phyloP scores from a whole-genome alignment of 2,329 filamentous ascomycete genomes.

The Fusarium sp. region DNA sequence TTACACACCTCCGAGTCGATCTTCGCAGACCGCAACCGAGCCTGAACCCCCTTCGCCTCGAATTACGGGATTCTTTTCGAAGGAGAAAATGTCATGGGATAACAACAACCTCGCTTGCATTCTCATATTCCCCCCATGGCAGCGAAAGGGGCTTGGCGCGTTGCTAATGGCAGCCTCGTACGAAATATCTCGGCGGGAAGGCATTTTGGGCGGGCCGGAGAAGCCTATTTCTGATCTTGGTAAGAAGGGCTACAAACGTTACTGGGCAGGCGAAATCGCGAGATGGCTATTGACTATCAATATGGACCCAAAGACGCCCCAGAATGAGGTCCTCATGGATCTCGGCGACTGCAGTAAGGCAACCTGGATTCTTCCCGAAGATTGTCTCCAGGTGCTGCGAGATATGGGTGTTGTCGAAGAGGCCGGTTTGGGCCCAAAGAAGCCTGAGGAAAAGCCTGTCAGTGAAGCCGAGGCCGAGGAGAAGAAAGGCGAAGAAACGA shows the following conservation, averaged over 20 bases:
- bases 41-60: conserved; percentile 49
- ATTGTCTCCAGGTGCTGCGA: conserved; percentile 80
- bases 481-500: conserved; percentile 35
- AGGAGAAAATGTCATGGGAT: conserved; percentile 99
- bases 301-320: conserved; percentile 44
- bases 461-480: conserved; percentile 30
- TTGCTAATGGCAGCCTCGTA: conserved; percentile 94
- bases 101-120: conserved; percentile 98
- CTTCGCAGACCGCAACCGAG: conserved; percentile 5
- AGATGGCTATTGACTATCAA: conserved; percentile 67
- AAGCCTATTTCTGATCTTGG: conserved; percentile 91
- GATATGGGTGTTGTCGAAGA: conserved; percentile 80
- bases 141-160: conserved; percentile 86
- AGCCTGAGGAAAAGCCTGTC: conserved; percentile 37
- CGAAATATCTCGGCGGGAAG: conserved; percentile 85
- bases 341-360: conserved; percentile 76
- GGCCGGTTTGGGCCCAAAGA: conserved; percentile 58
- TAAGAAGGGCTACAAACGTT: conserved; percentile 81
- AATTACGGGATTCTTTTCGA: conserved; percentile 96
- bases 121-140: conserved; percentile 93
- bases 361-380: conserved; percentile 87
- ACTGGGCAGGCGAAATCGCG: conserved; percentile 86
- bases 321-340: conserved; percentile 63
- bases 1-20: conserved; percentile 63
- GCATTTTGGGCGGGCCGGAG: conserved; percentile 88